phyloP scores from a whole-genome alignment of 306 rosid species.

The Crataegus laevigata region DNA sequence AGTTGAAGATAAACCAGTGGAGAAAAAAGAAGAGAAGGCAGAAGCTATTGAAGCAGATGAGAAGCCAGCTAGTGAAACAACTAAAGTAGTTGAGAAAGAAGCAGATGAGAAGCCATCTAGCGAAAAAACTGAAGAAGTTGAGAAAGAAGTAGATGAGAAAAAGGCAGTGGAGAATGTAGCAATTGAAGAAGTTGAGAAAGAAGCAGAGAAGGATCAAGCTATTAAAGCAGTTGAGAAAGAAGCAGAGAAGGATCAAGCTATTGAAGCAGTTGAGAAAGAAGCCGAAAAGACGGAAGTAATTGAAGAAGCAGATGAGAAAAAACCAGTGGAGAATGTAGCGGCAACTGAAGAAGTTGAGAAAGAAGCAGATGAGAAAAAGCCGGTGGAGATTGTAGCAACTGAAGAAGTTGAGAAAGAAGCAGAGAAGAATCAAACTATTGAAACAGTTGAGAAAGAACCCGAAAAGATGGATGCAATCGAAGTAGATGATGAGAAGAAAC shows the following conservation, averaged over 20 bases:
- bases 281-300: not conserved
- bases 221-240: not conserved
- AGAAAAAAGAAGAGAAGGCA: not conserved
- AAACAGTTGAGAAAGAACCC: not conserved
- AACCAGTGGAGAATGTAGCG: not conserved
- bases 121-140: not conserved
- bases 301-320: not conserved
- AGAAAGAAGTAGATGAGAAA: not conserved
- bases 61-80: not conserved
- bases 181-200: not conserved
- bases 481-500: not conserved
- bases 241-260: not conserved
- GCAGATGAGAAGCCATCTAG: not conserved
- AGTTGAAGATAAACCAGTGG: not conserved
- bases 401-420: not conserved
- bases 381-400: not conserved
- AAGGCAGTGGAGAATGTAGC: not conserved
- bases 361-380: not conserved
- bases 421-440: not conserved
- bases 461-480: not conserved
- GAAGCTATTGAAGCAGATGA: not conserved
- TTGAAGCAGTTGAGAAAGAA: not conserved
- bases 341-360: not conserved
- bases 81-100: not conserved
- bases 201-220: not conserved